Conservation (phyloP, 1,284 basidiomycete genomes). For the Mycena citricolor region DNA sequence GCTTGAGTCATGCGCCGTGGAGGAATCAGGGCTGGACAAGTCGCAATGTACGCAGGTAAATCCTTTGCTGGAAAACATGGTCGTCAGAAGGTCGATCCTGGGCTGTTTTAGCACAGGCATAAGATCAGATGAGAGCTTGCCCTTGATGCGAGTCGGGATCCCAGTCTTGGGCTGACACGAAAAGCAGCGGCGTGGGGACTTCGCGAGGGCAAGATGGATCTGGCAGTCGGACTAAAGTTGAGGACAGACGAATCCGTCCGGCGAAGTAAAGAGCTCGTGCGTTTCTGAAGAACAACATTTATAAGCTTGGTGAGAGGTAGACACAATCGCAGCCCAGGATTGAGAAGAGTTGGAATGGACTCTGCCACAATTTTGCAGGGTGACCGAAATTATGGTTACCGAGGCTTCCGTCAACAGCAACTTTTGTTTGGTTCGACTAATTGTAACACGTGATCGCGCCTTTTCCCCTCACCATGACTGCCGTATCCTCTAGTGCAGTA, state of each 20-base stretch:
- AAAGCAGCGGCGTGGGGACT: slow-evolving; percentile 53
- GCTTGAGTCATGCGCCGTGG: slow-evolving; percentile 30
- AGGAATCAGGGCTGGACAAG: slow-evolving; percentile 36
- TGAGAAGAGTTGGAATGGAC: too few relatives aligned
- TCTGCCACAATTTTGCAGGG: too few relatives aligned
- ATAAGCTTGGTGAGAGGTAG: too few relatives aligned
- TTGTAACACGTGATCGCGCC: slow-evolving; percentile 10
- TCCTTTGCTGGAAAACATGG: slow-evolving; percentile 55
- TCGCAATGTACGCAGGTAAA: slow-evolving; percentile 61
- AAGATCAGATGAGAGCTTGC: slow-evolving; percentile 26
- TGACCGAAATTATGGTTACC: too few relatives aligned
- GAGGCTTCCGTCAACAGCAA: too few relatives aligned
- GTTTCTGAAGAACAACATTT: slow-evolving; percentile 1
- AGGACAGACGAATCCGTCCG: slow-evolving; percentile 22
- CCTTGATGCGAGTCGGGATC: slow-evolving; percentile 35
- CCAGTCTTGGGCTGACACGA: slow-evolving; percentile 44
- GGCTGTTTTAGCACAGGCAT: slow-evolving; percentile 7
- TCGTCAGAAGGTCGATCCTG: slow-evolving; percentile 41
- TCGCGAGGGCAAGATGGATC: slow-evolving; percentile 42
- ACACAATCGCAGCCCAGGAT: too few relatives aligned
- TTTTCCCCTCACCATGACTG: slow-evolving; percentile 46
- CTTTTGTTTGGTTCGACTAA: too few relatives aligned
- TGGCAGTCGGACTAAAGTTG: slow-evolving; percentile 39
- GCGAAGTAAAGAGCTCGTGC: slow-evolving; percentile 1
- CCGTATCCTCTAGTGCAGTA: slow-evolving; percentile 70